Base-by-base conservation (phyloP, 2,329 filamentous ascomycete species). In the Raffaelea arxii region DNA sequence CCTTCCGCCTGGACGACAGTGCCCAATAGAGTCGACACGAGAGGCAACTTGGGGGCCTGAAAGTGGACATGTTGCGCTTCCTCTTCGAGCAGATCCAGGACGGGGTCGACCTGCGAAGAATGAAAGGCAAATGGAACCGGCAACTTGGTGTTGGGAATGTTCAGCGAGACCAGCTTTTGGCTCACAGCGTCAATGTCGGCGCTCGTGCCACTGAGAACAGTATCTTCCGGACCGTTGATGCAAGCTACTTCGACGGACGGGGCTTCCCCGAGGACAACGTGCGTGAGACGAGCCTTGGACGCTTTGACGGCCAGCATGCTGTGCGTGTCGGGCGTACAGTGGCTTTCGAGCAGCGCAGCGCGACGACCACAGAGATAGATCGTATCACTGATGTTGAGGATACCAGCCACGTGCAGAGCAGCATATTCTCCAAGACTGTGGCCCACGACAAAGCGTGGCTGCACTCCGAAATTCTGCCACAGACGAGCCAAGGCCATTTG, bases 401-500 rank as follows among this genome's bases (percentile, higher is more conserved):
- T 77, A 22, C 78, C 80, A 39, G 79, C 75, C 11, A 75, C 69
- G 46, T 77, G 65, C 0, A 83, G 67, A 22, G 79, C 79, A 22
- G 77, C 77, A 56, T 80, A 81, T 57, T 82, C 77, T 40, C 78
- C 77, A 18, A 83, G 64, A 52, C 77, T 81, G 50, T 72, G 70
- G 4, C 71, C 71, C 4, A 74, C 52, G 4, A 73, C 69, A 1
- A 61, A 69, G 30, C 66, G 62, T 7, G 71, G 69, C 6, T 51
- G 53, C 14, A 74, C 51, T 1, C 70, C 69, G 2, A 65, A 54
- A 27, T 56, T 60, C 3, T 60, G 55, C 12, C 69, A 74, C 0
- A 66, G 56, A 18, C 58, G 57, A 6, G 62, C 62, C 3, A 75
- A 52, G 1, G 71, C 68, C 12, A 70, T 68, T 48, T 75, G 61